Evolutionary conservation across 352 stramenopile genomes (phyloP).

Genomic region (Globisporangium cederbergense): DNA sequence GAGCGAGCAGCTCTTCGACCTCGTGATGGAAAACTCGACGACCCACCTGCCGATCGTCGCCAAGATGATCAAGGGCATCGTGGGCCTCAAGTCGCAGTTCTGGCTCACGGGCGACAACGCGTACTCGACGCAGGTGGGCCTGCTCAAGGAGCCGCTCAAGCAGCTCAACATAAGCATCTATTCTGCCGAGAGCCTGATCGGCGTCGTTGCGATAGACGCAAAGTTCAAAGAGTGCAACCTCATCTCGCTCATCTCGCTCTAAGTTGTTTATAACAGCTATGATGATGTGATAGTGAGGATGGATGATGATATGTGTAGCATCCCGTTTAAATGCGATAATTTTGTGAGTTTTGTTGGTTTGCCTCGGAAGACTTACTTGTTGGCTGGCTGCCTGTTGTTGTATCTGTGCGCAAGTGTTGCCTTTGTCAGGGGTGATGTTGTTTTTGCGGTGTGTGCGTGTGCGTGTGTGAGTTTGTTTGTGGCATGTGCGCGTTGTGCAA

Average conservation of each 20-base stretch:
- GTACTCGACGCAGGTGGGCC: slow-evolving; percentile 17
- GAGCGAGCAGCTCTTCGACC: slow-evolving; percentile 44
- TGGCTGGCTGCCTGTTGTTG: not conserved
- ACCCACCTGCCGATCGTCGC: slow-evolving; percentile 21
- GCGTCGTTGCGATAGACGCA: slow-evolving; percentile 22
- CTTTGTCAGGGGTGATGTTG: not conserved
- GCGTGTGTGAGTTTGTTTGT: not conserved
- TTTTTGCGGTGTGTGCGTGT: not conserved
- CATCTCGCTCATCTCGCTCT: slow-evolving; percentile 1
- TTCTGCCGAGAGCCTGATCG: slow-evolving; percentile 18
- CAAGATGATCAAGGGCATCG: slow-evolving; percentile 40
- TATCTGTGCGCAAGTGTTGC: not conserved
- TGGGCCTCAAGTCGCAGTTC: slow-evolving; percentile 51
- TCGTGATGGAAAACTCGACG: slow-evolving; percentile 35
- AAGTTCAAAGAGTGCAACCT: slow-evolving; percentile 18
- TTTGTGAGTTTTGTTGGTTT: not conserved
- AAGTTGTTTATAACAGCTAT: not conserved
- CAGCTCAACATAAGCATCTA: slow-evolving; percentile 31
- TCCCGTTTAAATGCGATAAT: not conserved
- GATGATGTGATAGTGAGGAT: not conserved
- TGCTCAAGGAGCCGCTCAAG: slow-evolving; percentile 22
- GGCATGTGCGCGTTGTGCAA: no score
- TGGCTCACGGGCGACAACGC: slow-evolving; percentile 40
- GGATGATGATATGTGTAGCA: not conserved
- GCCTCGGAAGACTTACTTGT: no score